Percentiles rank a stretch among this genome's conserved stretches.
phyloP scores from a whole-genome alignment of 495 filamentous ascomycete genomes.

The Durotheca rogersii region DNA sequence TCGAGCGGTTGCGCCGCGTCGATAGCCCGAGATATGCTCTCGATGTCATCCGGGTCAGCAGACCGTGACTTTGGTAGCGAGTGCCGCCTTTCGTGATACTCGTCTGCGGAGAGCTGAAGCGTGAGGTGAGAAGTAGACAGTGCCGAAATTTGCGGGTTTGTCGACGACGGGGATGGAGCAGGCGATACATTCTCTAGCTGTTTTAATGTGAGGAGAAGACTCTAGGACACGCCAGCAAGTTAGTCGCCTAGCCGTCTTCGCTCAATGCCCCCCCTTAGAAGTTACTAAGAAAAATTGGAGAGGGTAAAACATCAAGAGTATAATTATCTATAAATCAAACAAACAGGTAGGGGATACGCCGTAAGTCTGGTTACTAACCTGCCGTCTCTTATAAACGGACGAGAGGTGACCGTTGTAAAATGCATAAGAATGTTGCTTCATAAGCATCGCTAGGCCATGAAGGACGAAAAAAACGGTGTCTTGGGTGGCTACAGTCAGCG shows the following conservation, averaged over 20 bases:
- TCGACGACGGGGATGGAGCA: slow-evolving; percentile 39
- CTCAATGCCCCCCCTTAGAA: no score
- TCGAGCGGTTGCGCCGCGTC: slow-evolving; percentile 58
- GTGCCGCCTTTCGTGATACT: slow-evolving; percentile 46
- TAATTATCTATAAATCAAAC: no score
- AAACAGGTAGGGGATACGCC: no score
- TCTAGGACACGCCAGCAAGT: slow-evolving; percentile 1
- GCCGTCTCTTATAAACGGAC: slow-evolving; percentile 53
- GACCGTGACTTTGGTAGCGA: slow-evolving; percentile 37
- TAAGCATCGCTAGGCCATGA: slow-evolving; percentile 68
- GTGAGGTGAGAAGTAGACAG: slow-evolving; percentile 44
- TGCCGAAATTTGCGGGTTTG: slow-evolving; percentile 35
- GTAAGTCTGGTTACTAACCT: slow-evolving; percentile 13
- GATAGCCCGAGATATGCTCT: slow-evolving; percentile 55
- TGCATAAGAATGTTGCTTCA: slow-evolving; percentile 77
- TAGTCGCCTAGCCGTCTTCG: not conserved
- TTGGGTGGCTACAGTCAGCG: slow-evolving; percentile 3
- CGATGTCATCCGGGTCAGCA: slow-evolving; percentile 49
- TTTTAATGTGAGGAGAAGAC: slow-evolving; percentile 38
- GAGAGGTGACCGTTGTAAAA: slow-evolving; percentile 77
- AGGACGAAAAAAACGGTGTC: slow-evolving; percentile 66
- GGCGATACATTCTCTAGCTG: slow-evolving; percentile 38
- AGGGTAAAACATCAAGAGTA: not conserved
- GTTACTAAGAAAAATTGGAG: no score
- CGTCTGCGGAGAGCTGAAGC: slow-evolving; percentile 37